Percentiles rank a stretch among this genome's conserved stretches.
These are phyloP conservation scores for Cryptosporidium viatorum DNA, from an alignment of 169 alveolate species.

Conservation along the genomic window DNA sequence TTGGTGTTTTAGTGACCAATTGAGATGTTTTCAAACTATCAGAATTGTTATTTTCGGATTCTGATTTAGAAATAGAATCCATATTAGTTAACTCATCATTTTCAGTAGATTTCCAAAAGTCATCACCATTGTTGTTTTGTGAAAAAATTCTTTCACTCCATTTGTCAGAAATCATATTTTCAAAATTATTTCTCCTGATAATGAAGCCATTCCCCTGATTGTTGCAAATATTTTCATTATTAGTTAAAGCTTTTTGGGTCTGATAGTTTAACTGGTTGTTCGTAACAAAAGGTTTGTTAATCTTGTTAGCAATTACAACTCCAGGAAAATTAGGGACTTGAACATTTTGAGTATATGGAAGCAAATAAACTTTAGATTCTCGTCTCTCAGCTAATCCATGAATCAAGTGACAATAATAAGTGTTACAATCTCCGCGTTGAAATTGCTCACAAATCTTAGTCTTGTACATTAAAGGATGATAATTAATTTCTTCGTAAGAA, in stretches of 20 bases:
- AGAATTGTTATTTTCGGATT: not conserved
- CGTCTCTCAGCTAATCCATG: constrained; percentile 88
- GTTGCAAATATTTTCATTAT: constrained; percentile 11
- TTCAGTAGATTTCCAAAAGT: constrained; percentile 32
- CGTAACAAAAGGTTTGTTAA: not conserved
- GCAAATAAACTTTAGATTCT: constrained; percentile 79
- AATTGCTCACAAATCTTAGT: constrained; percentile 87
- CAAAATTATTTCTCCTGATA: not conserved
- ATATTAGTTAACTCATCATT: not conserved
- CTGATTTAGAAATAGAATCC: not conserved
- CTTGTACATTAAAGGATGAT: constrained; percentile 91
- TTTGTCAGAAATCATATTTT: constrained; percentile 4
- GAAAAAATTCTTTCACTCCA: constrained; percentile 50
- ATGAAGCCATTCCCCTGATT: not conserved
- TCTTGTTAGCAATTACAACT: constrained; percentile 34
- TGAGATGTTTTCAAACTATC: not conserved
- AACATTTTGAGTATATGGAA: constrained; percentile 83
- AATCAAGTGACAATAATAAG: constrained; percentile 88
- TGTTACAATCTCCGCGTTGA: constrained; percentile 86
- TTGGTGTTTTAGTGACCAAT: not conserved
- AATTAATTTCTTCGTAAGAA: constrained; percentile 89
- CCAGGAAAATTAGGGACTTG: constrained; percentile 71
- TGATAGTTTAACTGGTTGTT: not conserved
- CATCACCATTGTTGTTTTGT: constrained; percentile 4
- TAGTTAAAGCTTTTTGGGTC: not conserved